These are phyloP conservation scores for Martiniozyma abietophila DNA, from an alignment of 805 yeast genomes.

Conservation along the genomic window DNA sequence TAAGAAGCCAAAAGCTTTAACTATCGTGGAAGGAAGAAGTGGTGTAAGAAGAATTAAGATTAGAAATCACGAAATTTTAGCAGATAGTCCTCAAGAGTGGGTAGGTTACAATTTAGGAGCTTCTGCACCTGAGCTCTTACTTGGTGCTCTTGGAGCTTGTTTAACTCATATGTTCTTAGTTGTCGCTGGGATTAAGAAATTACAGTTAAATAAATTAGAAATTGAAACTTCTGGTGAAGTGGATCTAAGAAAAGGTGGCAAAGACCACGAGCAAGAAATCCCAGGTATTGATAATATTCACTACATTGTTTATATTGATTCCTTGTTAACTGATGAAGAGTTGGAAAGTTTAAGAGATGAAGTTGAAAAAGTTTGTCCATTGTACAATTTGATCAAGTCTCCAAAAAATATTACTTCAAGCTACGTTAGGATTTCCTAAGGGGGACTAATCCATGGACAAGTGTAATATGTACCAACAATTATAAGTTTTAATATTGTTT, in stretches of 20 bases:
- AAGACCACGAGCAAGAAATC: conserved; percentile 2
- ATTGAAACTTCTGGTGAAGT: conserved; percentile 7
- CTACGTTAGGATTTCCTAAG: too few species aligned
- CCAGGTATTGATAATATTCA: conserved; percentile 6
- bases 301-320: conserved; percentile 4
- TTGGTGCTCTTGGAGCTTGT: conserved; percentile 6
- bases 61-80: conserved; percentile 6
- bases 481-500: too few species aligned
- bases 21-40: conserved; percentile 7
- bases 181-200: conserved; percentile 6
- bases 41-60: conserved; percentile 6
- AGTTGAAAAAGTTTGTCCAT: conserved; percentile 7
- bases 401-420: conserved; percentile 2
- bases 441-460: too few species aligned
- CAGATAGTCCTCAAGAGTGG: conserved; percentile 7
- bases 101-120: conserved; percentile 7
- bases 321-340: not conserved
- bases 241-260: conserved; percentile 5
- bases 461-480: too few species aligned
- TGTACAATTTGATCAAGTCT: conserved; percentile 6
- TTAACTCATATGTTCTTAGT: conserved; percentile 7
- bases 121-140: conserved; percentile 6
- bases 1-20: conserved; percentile 5
- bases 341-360: conserved; percentile 2
- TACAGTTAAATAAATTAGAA: conserved; percentile 5